Conservation (phyloP, 2,329 filamentous ascomycete species). For the Thelonectria blattea region DNA sequence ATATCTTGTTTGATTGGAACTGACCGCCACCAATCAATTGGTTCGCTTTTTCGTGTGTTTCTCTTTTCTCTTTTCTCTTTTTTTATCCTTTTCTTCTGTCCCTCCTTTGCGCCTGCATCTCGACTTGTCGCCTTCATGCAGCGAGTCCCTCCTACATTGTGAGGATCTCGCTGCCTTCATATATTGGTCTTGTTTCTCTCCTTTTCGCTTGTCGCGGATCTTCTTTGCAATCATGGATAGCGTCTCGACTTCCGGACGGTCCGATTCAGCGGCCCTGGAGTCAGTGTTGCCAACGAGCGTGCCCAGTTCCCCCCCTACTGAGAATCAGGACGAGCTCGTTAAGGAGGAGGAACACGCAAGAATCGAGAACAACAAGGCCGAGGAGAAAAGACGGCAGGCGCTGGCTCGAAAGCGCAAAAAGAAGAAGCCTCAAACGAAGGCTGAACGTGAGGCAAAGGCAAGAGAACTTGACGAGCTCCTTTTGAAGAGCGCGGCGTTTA, state of each 20-base stretch:
- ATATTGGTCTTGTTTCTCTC: neutral
- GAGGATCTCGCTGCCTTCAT: slow-evolving; percentile 7
- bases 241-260: slow-evolving; percentile 40
- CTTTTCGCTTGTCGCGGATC: neutral
- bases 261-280: slow-evolving; percentile 40
- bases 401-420: slow-evolving; percentile 48
- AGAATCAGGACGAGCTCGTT: slow-evolving; percentile 40
- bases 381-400: slow-evolving; percentile 52
- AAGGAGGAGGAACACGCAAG: slow-evolving; percentile 47
- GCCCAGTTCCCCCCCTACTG: slow-evolving; percentile 47
- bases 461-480: slow-evolving; percentile 65
- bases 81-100: slow-evolving; percentile 17
- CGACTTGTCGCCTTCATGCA: slow-evolving; percentile 30
- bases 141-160: slow-evolving; percentile 2
- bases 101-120: neutral
- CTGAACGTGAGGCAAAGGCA: slow-evolving; percentile 63
- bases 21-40: neutral
- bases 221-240: slow-evolving; percentile 36
- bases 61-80: neutral
- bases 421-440: slow-evolving; percentile 58
- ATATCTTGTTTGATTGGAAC: neutral
- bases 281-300: slow-evolving; percentile 43
- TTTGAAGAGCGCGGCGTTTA: slow-evolving; percentile 65
- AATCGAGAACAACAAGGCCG: slow-evolving; percentile 52
- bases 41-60: neutral